Evolutionary conservation across 176 grass and related monocot species (phyloP).

Genomic region (Cenchrus fungigraminus): DNA sequence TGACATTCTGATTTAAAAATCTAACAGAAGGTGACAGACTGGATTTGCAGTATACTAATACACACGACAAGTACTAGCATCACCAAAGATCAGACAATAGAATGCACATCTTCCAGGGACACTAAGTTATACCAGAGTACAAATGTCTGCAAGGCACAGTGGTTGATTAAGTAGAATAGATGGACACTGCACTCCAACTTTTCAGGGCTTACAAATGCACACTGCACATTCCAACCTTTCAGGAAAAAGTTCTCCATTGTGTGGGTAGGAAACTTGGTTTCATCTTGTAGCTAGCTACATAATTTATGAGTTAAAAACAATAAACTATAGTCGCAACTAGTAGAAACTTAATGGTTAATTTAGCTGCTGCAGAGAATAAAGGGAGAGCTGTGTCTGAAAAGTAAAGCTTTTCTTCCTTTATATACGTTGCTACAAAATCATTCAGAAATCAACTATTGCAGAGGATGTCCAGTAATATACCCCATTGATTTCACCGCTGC

Average conservation of each 20-base stretch:
- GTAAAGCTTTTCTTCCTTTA: not conserved
- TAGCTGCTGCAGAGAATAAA: not conserved
- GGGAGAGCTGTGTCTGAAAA: not conserved
- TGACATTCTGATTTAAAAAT: not conserved
- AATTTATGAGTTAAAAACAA: conserved; percentile 2
- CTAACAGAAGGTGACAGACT: not conserved
- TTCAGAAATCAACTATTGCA: not conserved
- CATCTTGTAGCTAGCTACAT: not conserved
- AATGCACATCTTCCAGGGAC: not conserved
- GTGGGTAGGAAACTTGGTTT: not conserved
- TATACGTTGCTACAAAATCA: not conserved
- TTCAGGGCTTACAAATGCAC: not conserved
- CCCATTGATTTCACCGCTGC: not conserved
- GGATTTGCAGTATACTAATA: not conserved
- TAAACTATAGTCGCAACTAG: not conserved
- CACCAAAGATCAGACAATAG: not conserved
- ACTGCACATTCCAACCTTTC: no score
- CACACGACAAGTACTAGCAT: not conserved
- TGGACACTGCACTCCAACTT: not conserved
- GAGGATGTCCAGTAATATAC: conserved; percentile 6
- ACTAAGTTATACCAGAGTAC: not conserved
- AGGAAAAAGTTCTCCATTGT: not conserved
- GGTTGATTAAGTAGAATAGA: not conserved
- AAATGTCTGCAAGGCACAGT: conserved; percentile 7
- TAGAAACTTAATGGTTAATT: not conserved